Conservation (phyloP, 345 rosid species). For the Euclidium syriacum region DNA sequence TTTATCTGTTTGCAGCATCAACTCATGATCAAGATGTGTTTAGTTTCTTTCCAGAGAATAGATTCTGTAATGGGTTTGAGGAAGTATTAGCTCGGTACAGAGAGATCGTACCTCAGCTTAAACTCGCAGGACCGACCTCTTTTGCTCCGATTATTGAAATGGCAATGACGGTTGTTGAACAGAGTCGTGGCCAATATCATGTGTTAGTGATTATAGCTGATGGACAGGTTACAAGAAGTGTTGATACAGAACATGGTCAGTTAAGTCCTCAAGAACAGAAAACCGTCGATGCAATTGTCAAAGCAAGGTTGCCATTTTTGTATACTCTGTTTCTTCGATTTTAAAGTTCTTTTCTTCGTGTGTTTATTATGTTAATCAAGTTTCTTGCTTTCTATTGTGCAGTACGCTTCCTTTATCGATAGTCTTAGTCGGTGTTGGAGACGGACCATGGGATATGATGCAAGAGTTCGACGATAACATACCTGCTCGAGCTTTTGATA, state of each 20-base stretch:
- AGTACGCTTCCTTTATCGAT: slow-evolving; percentile 76
- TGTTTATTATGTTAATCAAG: slow-evolving; percentile 1
- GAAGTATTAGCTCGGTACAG: slow-evolving; percentile 70
- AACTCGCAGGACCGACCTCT: slow-evolving; percentile 96
- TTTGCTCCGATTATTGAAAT: slow-evolving; percentile 94
- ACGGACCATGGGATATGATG: slow-evolving; percentile 99
- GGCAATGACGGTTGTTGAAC: slow-evolving; percentile 89
- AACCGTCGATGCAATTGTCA: slow-evolving; percentile 89
- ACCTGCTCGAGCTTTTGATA: slow-evolving; percentile 93
- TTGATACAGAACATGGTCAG: slow-evolving; percentile 56
- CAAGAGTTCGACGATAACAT: slow-evolving; percentile 94
- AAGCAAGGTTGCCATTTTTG: slow-evolving; percentile 52
- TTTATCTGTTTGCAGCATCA: slow-evolving; percentile 53
- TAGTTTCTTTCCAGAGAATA: slow-evolving; percentile 63
- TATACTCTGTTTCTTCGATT: neutral
- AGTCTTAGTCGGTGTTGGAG: slow-evolving; percentile 89
- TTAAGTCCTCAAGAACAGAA: slow-evolving; percentile 91
- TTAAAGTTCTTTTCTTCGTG: neutral
- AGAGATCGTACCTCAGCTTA: slow-evolving; percentile 73
- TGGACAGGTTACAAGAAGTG: slow-evolving; percentile 90
- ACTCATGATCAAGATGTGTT: slow-evolving; percentile 97
- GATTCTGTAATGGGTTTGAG: slow-evolving; percentile 85
- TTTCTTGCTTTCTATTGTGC: neutral
- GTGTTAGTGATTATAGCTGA: slow-evolving; percentile 93
- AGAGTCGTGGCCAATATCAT: slow-evolving; percentile 90